Evolutionary conservation across 768 basidiomycete genomes (phyloP).

Genomic region (Trametes meyenii): DNA sequence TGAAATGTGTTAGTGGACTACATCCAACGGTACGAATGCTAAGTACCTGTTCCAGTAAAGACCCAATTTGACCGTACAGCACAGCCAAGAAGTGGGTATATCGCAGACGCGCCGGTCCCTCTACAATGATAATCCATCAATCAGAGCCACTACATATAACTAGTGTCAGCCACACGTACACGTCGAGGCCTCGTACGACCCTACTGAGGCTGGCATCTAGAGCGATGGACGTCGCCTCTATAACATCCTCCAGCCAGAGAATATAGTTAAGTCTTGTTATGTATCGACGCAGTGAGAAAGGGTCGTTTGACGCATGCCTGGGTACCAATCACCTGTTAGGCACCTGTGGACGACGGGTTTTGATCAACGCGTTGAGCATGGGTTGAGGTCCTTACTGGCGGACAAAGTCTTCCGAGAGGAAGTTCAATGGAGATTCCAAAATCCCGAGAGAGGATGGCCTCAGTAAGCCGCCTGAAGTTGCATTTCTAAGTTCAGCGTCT

Average conservation of each 20-base stretch:
- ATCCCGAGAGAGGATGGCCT: constrained; percentile 75
- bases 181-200: constrained; percentile 62
- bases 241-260: constrained; percentile 79
- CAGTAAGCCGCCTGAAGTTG: constrained; percentile 66
- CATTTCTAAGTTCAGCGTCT: not conserved
- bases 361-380: not conserved
- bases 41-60: constrained; percentile 70
- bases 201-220: constrained; percentile 10
- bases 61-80: constrained; percentile 53
- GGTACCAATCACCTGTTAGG: constrained; percentile 64
- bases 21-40: not conserved
- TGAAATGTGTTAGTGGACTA: constrained; percentile 30
- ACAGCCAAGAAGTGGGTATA: constrained; percentile 83
- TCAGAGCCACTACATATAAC: not conserved
- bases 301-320: not conserved
- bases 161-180: constrained; percentile 50
- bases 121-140: constrained; percentile 38
- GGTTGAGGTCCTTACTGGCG: constrained; percentile 60
- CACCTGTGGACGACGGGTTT: constrained; percentile 47
- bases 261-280: constrained; percentile 77
- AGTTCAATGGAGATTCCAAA: constrained; percentile 65
- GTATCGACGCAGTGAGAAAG: not conserved
- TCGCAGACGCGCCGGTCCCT: constrained; percentile 89
- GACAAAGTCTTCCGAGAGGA: constrained; percentile 78
- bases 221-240: constrained; percentile 37